Base-by-base conservation (phyloP, 2,329 filamentous ascomycete species). In the Colletotrichum tamarilloi region DNA sequence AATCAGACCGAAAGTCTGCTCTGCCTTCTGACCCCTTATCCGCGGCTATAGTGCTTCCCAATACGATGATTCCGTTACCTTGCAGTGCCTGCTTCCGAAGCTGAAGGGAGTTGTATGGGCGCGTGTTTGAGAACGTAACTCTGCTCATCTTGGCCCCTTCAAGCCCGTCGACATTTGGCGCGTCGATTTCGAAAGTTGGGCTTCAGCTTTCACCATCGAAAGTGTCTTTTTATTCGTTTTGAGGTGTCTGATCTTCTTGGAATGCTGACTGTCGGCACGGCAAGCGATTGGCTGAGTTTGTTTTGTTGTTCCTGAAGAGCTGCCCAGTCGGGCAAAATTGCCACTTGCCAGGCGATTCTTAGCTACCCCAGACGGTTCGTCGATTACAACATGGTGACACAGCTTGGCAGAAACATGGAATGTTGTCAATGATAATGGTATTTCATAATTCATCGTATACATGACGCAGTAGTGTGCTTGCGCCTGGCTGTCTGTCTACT, bases 401-500 rank as follows among this genome's bases (percentile, higher is more conserved):
- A 2, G 3, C 7, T 24, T 35, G 3, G 28, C 46, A 52, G 5
- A 4, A 7, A 14, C 3, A 11, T 2, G 2, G 0, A 4, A 2
- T 22, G 1, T 5, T 16, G n/a, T n/a, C 7, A 12, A 24, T 4
- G 16, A 32, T 4, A 12, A 5, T 12, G 28, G 12, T 35, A 35
- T 22, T 53, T 52, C 59, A 53, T 63, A 24, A 35, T n/a, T 53
- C n/a, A 63, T 63, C 4, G n/a, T 63, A 16, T 30, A 26, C 46
- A 53, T 53, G 46, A n/a, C 22, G 19, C 60, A 24, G 28, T 14
- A 32, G 24, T 24, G 22, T 63, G 8, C 24, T 63, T 35, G 60
- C n/a, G 49, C 56, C n/a, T 32, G 7, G 2, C 11, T 16, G 12
- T 35, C 19, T 12, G 9, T 30, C 32, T 5, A 42, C 60, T 16